Evolutionary conservation across 805 yeast genomes (phyloP).

Genomic region (Komagataella phaffii): DNA sequence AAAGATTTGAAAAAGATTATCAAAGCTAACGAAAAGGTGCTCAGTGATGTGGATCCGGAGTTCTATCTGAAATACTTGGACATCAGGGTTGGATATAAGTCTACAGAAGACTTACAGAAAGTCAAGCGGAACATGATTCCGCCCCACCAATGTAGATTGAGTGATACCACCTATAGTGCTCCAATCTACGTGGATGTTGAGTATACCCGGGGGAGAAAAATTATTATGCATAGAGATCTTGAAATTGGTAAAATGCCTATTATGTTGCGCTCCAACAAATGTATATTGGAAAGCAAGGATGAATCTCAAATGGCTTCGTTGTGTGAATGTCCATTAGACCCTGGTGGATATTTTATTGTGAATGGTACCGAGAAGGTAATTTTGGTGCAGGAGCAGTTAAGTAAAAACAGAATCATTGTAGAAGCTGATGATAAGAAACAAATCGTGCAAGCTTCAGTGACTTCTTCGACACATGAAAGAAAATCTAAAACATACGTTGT

Average conservation of each 20-base stretch:
- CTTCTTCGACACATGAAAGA: constrained; percentile 96
- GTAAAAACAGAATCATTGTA: constrained; percentile 94
- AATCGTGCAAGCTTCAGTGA: constrained; percentile 93
- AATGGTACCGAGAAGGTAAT: constrained; percentile 98
- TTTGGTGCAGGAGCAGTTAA: constrained; percentile 89
- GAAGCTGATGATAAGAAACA: constrained; percentile 94
- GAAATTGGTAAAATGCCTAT: constrained; percentile 99
- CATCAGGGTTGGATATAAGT: constrained; percentile 77
- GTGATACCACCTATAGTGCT: constrained; percentile 91
- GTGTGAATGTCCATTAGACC: constrained; percentile 94
- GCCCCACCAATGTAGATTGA: constrained; percentile 90
- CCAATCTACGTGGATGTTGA: constrained; percentile 96
- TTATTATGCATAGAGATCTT: constrained; percentile 77
- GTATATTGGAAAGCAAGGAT: constrained; percentile 67
- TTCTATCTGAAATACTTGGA: constrained; percentile 88
- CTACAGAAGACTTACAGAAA: constrained; percentile 41
- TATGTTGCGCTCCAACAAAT: constrained; percentile 88
- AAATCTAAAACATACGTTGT: constrained; percentile 94
- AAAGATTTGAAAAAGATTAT: constrained; percentile 87
- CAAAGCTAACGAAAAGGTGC: constrained; percentile 74
- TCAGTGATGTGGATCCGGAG: constrained; percentile 95
- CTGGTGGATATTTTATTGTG: constrained; percentile 96
- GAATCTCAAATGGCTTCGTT: constrained; percentile 78
- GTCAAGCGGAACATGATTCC: constrained; percentile 23
- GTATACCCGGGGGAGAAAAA: constrained; percentile 88